Evolutionary conservation across 163 green algal species (phyloP), one percentile per base, ranked within the genome.

Genomic region (Scenedesmus sp.): DNA sequence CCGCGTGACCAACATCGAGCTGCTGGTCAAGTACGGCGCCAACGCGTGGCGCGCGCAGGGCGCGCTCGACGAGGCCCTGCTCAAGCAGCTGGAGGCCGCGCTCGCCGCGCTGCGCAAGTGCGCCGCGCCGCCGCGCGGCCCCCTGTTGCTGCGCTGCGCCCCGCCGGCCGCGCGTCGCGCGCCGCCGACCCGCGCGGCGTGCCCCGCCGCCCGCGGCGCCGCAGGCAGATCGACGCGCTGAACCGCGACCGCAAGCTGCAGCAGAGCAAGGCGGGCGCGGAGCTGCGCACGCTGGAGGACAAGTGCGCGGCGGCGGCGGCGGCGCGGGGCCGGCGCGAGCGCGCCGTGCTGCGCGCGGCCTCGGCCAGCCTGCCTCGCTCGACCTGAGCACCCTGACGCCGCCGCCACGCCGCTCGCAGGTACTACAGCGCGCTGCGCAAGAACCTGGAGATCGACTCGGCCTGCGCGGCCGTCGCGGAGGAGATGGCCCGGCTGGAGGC

Each of bases 201-300:
- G n/a, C n/a, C n/a, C n/a, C n/a, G n/a, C n/a, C n/a, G n/a, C n/a
- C n/a, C n/a, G n/a, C n/a, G n/a, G n/a, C n/a, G n/a, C 7, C 65
- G 53, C 69, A 77, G 69, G 58, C 60, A 85, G 42, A 88, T 88
- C 15, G 88, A 91, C 36, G 70, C 60, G 14, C 66, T 97, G 26
- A 97, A 97, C 82, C 84, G 85, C 24, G 86, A 94, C 83, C 89
- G 92, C 72, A 97, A 97, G 87, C 82, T 97, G 72, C 82, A 88
- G 85, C 85, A 89, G 75, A 69, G 56, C 29, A 70, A 75, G 6
- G 79, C 78, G 24, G 82, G 85, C 65, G 34, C 29, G 13, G 80
- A 94, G 83, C 79, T 96, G 78, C 58, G 67, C 17, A 72, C 83
- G 58, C 69, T 91, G 42, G 81, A 92, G 65, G 75, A 78, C 1